Evolutionary conservation across 2,329 filamentous ascomycete genomes (phyloP).

Genomic region (Parastagonospora nodorum): DNA sequence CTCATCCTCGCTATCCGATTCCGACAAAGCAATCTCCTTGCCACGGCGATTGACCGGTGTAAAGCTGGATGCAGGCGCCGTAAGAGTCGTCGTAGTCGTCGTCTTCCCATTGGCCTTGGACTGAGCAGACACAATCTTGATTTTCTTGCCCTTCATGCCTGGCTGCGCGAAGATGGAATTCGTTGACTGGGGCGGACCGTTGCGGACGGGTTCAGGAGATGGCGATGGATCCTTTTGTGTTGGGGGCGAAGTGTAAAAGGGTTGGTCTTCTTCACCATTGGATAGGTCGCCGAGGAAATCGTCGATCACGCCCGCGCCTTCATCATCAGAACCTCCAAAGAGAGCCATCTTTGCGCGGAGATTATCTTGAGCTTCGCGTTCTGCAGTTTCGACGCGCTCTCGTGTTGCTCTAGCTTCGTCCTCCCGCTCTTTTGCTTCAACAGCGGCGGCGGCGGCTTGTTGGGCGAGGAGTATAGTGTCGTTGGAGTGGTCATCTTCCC

Average conservation of each 20-base stretch:
- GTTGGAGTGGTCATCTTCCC: constrained; percentile 36
- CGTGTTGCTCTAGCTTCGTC: constrained; percentile 27
- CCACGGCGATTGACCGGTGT: constrained; percentile 19
- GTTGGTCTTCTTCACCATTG: constrained; percentile 19
- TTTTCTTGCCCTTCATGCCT: constrained; percentile 41
- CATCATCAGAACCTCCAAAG: constrained; percentile 37
- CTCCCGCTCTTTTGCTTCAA: constrained; percentile 28
- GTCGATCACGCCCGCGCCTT: constrained; percentile 26
- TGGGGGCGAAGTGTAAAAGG: constrained; percentile 9
- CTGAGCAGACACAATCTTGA: constrained; percentile 38
- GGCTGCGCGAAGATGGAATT: constrained; percentile 37
- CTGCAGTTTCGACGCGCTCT: constrained; percentile 25
- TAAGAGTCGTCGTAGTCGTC: constrained; percentile 16
- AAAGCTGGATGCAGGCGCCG: constrained; percentile 18
- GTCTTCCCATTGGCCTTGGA: constrained; percentile 25
- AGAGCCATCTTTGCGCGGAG: constrained; percentile 41
- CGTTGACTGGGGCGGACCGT: constrained; percentile 21
- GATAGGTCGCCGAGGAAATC: constrained; percentile 34
- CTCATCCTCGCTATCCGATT: constrained; percentile 39
- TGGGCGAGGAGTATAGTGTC: constrained; percentile 31
- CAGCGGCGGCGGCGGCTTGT: constrained; percentile 28
- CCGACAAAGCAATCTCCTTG: constrained; percentile 28
- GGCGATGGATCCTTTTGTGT: constrained; percentile 11
- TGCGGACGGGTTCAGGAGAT: constrained; percentile 7
- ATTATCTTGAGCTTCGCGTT: constrained; percentile 41